Evolutionary conservation across 1,139 yeast species (phyloP).

Genomic region (Lodderomyces jiufengensis): DNA sequence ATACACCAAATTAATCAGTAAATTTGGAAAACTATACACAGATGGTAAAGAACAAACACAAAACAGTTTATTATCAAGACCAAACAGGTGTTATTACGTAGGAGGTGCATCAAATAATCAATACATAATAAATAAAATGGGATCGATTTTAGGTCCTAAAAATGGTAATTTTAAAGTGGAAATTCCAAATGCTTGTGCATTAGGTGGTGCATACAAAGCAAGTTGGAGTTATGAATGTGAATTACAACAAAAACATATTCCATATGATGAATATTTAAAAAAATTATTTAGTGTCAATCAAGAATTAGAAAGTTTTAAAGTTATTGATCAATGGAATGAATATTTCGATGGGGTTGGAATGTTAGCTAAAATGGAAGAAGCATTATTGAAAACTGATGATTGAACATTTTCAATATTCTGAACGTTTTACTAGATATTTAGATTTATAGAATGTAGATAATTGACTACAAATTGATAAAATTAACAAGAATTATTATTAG

Average conservation of each 20-base stretch:
- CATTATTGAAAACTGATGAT: constrained; percentile 15
- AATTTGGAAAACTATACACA: constrained; percentile 44
- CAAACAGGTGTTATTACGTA: constrained; percentile 72
- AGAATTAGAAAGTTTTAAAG: constrained; percentile 44
- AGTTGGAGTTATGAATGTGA: constrained; percentile 58
- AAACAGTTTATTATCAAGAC: constrained; percentile 49
- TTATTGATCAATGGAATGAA: constrained; percentile 43
- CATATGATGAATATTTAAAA: constrained; percentile 40
- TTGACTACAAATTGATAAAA: too few species aligned
- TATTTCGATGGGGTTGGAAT: constrained; percentile 51
- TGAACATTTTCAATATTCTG: neutral
- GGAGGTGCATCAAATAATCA: constrained; percentile 83
- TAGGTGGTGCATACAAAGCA: constrained; percentile 92
- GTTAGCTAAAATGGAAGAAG: constrained; percentile 46
- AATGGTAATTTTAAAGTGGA: constrained; percentile 71
- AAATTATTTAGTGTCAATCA: constrained; percentile 39
- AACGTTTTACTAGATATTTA: too few species aligned
- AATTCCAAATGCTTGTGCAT: constrained; percentile 86
- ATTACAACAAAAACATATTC: constrained; percentile 33
- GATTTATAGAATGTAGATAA: too few species aligned
- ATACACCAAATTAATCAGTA: constrained; percentile 22
- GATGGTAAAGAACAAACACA: constrained; percentile 48
- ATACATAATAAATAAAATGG: constrained; percentile 65
- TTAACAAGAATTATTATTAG: too few species aligned
- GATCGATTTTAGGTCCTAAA: constrained; percentile 61